Evolutionary conservation across 1,139 yeast species (phyloP).

Genomic region (Suhomyces kunorum): DNA sequence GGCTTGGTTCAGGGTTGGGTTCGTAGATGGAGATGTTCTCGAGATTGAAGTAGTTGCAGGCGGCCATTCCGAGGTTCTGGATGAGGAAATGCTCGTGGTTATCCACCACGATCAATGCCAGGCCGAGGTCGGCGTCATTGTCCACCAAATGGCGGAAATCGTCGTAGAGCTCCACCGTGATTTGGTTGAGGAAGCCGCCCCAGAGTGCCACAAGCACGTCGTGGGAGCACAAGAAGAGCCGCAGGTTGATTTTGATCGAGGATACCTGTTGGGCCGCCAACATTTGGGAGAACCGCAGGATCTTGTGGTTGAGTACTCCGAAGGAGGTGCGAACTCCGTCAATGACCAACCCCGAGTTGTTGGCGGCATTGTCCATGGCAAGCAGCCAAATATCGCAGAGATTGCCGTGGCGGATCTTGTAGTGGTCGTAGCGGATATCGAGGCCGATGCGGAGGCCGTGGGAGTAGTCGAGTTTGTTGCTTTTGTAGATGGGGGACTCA

Average conservation of each 20-base stretch:
- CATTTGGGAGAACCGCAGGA: conserved; percentile 19
- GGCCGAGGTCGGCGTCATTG: conserved; percentile 10
- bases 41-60: conserved; percentile 5
- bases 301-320: conserved; percentile 29
- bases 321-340: conserved; percentile 21
- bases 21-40: conserved; percentile 10
- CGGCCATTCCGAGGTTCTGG: conserved; percentile 6
- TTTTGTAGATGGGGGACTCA: conserved; percentile 68
- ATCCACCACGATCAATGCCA: conserved; percentile 11
- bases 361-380: conserved; percentile 24
- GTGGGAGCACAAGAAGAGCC: conserved; percentile 20
- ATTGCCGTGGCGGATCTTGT: conserved; percentile 68
- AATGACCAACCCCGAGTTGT: conserved; percentile 17
- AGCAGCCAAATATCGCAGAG: conserved; percentile 65
- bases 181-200: conserved; percentile 33
- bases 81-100: conserved; percentile 11
- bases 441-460: conserved; percentile 60
- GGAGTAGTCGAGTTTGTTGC: conserved; percentile 63
- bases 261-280: conserved; percentile 18
- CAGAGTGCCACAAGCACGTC: conserved; percentile 28
- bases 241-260: conserved; percentile 22
- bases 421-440: conserved; percentile 58
- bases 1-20: conserved; percentile 3
- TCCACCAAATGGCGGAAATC: conserved; percentile 12
- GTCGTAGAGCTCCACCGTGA: conserved; percentile 28